phyloP scores from a whole-genome alignment of 208 protist species.

The Acanthamoeba sp. region DNA sequence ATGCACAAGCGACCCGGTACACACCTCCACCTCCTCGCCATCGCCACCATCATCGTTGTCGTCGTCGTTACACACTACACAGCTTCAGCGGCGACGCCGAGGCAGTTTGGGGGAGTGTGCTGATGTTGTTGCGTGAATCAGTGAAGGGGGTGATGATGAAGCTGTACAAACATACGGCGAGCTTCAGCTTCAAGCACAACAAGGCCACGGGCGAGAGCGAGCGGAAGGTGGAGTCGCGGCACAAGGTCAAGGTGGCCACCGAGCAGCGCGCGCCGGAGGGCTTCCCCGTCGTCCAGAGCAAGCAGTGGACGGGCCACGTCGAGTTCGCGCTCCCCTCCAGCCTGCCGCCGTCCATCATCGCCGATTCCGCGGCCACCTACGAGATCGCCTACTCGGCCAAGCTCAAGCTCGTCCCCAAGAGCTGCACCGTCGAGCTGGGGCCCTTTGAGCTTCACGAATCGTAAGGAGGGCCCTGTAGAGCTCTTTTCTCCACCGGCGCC shows the following conservation, averaged over 20 bases:
- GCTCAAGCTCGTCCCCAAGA: conserved; percentile 1
- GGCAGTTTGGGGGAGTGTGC: too few relatives aligned
- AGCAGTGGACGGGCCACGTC: conserved; percentile 1
- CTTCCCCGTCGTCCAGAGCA: neutral
- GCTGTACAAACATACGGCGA: conserved; percentile 31
- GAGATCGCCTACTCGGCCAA: conserved; percentile 49
- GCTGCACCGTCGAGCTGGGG: neutral
- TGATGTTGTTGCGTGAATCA: too few relatives aligned
- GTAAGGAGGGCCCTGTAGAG: neutral
- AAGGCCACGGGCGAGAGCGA: conserved; percentile 27
- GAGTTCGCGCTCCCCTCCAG: neutral
- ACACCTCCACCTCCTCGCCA: neutral
- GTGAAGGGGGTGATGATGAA: conserved; percentile 29
- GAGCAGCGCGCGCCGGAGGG: neutral
- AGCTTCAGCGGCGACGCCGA: too few relatives aligned
- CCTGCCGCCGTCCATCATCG: conserved; percentile 27
- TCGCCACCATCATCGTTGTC: too few relatives aligned
- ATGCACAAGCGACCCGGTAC: conserved; percentile 36
- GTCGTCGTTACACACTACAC: too few relatives aligned
- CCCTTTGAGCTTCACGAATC: neutral
- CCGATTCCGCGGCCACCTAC: neutral
- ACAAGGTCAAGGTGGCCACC: neutral
- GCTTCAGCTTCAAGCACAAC: conserved; percentile 40
- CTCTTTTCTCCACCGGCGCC: too few relatives aligned
- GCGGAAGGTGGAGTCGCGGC: neutral